Evolutionary conservation across 2,329 filamentous ascomycete genomes (phyloP).

Genomic region (Penicillium verrucosum): DNA sequence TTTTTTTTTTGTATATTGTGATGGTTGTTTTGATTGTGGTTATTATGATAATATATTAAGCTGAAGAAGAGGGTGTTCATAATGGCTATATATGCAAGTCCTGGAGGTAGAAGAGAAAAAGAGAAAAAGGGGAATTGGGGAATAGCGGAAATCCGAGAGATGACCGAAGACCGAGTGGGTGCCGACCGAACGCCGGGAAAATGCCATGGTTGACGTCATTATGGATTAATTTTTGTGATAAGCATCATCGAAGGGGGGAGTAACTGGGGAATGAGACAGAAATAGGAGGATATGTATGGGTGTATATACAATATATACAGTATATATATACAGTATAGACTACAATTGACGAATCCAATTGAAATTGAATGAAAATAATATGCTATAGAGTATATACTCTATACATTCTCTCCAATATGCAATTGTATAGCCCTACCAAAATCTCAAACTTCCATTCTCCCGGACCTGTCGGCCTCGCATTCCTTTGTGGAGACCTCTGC

Average conservation of each 20-base stretch:
- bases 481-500: conserved; percentile 8
- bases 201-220: not conserved
- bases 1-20: not conserved
- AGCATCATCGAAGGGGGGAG: not conserved
- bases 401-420: not conserved
- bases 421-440: not conserved
- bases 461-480: conserved; percentile 4
- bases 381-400: not conserved
- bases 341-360: not conserved
- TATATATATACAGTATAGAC: not conserved
- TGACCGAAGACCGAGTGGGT: not conserved
- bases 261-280: not conserved
- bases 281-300: not conserved
- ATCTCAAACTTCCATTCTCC: conserved; percentile 1
- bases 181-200: not conserved
- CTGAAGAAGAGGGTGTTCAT: not conserved
- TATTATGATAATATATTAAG: not conserved
- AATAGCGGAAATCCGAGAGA: not conserved
- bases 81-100: too few relatives aligned
- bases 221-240: not conserved
- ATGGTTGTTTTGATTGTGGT: not conserved
- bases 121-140: too few relatives aligned
- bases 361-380: too few relatives aligned
- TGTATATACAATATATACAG: not conserved
- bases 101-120: too few relatives aligned